Base-by-base conservation (phyloP, 495 filamentous ascomycete species). In the Pseudevernia furfuracea region DNA sequence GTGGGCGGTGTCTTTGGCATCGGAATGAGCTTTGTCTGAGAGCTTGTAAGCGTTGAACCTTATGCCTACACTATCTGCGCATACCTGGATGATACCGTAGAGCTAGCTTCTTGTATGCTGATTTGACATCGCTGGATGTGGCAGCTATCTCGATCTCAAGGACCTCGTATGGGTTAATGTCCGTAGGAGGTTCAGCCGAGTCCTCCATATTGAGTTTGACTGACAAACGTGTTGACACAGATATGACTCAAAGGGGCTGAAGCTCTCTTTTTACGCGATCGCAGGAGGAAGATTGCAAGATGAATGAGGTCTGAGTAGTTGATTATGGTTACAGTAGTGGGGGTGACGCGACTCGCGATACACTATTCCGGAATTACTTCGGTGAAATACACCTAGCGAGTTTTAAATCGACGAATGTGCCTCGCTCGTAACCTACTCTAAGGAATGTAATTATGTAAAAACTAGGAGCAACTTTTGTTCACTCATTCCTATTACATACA, bases 81-180 rank as follows among this genome's bases (percentile, higher is more conserved):
- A 25, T 92, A 84, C 96, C 93, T 66, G 94, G 94, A 77, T 98
- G 94, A 68, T 95, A 91, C 67, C 88, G 81, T 65, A 98, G 75
- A 64, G 89, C 90, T 67, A 90, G 82, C 73, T 96, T 97, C 71
- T 89, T 84, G 78, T 98, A 98, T 17, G 94, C 92, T 73, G 94
- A 91, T 71, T 97, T 98, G 75, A 98, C 88, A 69, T 95, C 90
- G 58, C 79, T 79, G 56, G 94, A 87, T 25, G 82, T 85, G 62
- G 88, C 89, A 49, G 87, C 80, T 34, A 80, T 80, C 61, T 85
- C 78, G 59, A 94, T 77, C 17, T 83, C 87, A 34, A 98, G 80
- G 71, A 94, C 91, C 69, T 92, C 88, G 77, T 98, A 98, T 70
- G 93, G 92, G 75, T 97, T 84, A 56, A 89, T 86, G 39, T 80